Evolutionary conservation across 2,329 filamentous ascomycete genomes (phyloP).

Genomic region (Xylaria polymorpha): DNA sequence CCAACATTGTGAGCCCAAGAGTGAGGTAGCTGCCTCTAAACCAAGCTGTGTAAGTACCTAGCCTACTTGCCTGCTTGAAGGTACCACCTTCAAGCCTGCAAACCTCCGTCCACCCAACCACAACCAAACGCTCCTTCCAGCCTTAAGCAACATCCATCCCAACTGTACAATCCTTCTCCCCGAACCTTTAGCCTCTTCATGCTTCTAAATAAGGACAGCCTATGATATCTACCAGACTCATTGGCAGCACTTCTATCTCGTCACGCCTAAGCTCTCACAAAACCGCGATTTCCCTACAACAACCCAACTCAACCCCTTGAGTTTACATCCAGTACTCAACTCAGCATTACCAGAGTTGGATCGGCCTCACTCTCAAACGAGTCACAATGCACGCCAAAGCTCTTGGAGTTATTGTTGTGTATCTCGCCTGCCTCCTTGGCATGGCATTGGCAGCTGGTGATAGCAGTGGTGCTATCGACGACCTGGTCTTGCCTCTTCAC

Average conservation of each 20-base stretch:
- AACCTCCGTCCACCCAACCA: slow-evolving; percentile 1
- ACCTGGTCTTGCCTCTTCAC: background rate
- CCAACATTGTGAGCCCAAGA: background rate
- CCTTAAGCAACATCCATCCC: background rate
- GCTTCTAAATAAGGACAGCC: background rate
- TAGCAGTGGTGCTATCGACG: background rate
- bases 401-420: slow-evolving; percentile 7
- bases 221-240: background rate
- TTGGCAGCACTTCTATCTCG: background rate
- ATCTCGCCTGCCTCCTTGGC: slow-evolving; percentile 24
- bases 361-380: background rate
- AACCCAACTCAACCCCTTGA: background rate
- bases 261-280: background rate
- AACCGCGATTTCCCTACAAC: background rate
- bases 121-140: background rate
- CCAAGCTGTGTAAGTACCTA: background rate
- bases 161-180: background rate
- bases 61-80: background rate
- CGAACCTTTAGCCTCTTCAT: background rate
- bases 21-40: slow-evolving; percentile 8
- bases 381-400: slow-evolving; percentile 23
- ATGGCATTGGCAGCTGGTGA: slow-evolving; percentile 19
- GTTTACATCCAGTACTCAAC: background rate
- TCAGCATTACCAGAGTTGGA: background rate
- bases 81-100: background rate